Base-by-base conservation (phyloP, 306 rosid species). In the Citrullus mucosospermus region DNA sequence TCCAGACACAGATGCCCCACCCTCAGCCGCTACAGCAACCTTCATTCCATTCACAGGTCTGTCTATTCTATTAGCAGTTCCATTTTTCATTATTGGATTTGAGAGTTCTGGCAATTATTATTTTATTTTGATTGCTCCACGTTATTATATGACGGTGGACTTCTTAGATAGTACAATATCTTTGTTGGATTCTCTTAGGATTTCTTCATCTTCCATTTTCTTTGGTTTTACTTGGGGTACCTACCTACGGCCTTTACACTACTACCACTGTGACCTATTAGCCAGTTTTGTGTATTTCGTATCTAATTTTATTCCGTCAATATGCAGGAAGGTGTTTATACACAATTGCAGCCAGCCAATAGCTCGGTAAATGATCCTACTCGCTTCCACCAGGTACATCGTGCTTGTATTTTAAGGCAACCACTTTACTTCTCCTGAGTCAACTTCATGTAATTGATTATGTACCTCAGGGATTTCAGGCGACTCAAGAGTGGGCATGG, bases 401-500 rank as follows among this genome's bases (percentile, higher is more conserved):
- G 32, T 56, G 68, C 77, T 50, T 55, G 7, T 46, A 71, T 56
- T 43, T 12, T 7, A 44, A 36, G 12, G 43, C 48, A 11, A 72
- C 57, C 39, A 58, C 22, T 77, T 38, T 54, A 28, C 46, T 5
- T n/a, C 53, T 59, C 55, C 41, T 30, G 43, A 43, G 63, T 30
- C 16, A 38, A 67, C 77, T 80, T 83, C 58, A 81, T 56, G 56
- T 18, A 59, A 16, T 80, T 78, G 56, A 77, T 58, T 81, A 38
- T 67, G 66, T 36, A 84, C 74, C 46, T 75, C 88, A 90, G 94
- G 98, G 94, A 61, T 81, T 85, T 78, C 87, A 87, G 79, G 78
- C 88, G 74, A 66, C 87, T 58, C 97, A 86, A 78, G 97, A 92
- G 57, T 85, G 91, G 93, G 91, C 87, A 88, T 92, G 95, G 97